Evolutionary conservation across 225 moss, liverwort and hornwort genomes (phyloP), one percentile per base, ranked within the genome.

Genomic region (Marchantia paleacea): DNA sequence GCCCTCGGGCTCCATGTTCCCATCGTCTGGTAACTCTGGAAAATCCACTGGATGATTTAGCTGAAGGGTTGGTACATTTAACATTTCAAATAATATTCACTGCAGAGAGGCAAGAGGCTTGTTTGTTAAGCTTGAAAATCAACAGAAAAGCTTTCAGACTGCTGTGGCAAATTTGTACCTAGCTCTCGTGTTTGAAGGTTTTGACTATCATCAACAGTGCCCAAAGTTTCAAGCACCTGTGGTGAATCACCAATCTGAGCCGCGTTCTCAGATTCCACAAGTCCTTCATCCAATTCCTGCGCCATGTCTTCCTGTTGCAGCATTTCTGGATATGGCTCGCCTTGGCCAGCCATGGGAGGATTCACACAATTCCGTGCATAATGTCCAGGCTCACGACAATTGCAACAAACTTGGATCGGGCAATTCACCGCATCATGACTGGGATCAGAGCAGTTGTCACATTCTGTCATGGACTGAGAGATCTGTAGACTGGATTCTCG

Each of bases 181-280:
- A 71, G 49, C 19, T 49, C 71, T 50, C 20, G 14, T 71, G 57
- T 55, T 75, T 75, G 75, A 26, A 75, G 55, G 26, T 75, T 75
- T 75, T 55, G 6, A 75, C 20, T 75, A 75, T 55, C 73, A 74
- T 75, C 75, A 57, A 75, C 6, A 55, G 75, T 55, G 55, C 75
- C 15, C 53, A 55, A 75, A 57, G 75, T 5, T 75, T 75, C 75
- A 75, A 75, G 75, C 75, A 75, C 57, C 75, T 75, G 75, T n/a
- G 55, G 28, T 75, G 57, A 52, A 55, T 75, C 29, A 75, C 30
- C 57, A 57, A 75, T 58, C 55, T 57, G 75, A 9, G 28, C 75
- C 9, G 29, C 14, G 15, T 75, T 58, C 6, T 57, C 75, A 75
- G 25, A 52, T 54, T 7, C 55, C 55, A 57, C 15, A 55, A n/a